These are phyloP conservation scores for Rhododendron molle DNA, from an alignment of 148 eudicot genomes.

Conservation along the genomic window DNA sequence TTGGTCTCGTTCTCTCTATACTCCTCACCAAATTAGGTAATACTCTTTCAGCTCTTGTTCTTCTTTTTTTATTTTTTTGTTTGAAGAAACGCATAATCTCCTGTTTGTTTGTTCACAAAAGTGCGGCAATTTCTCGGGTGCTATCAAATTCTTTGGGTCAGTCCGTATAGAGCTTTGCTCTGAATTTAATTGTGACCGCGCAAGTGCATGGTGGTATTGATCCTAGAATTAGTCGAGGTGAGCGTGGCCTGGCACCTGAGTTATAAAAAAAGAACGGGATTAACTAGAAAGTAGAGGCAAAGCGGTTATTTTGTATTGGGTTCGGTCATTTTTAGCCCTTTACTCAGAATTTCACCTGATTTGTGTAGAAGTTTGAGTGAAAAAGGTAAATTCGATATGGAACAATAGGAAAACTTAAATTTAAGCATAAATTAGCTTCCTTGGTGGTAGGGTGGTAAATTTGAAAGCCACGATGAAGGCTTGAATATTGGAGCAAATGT, in stretches of 20 bases:
- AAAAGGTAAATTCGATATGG: neutral
- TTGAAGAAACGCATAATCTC: neutral
- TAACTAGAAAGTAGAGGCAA: neutral
- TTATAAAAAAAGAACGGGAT: neutral
- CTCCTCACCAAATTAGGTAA: conserved; percentile 87
- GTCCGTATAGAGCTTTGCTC: neutral
- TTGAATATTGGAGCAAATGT: neutral
- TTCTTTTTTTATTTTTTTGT: neutral
- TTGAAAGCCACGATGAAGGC: neutral
- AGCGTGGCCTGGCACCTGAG: neutral
- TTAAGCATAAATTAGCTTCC: neutral
- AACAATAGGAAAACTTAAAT: neutral
- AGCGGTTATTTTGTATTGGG: neutral
- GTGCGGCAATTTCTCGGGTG: neutral
- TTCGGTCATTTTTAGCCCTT: neutral
- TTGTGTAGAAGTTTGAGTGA: neutral
- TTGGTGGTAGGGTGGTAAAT: neutral
- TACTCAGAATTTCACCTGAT: neutral
- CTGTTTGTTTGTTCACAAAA: conserved; percentile 6
- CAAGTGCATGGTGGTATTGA: neutral
- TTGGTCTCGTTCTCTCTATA: conserved; percentile 75
- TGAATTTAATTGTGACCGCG: neutral
- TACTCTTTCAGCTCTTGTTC: neutral
- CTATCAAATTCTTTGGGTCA: no score
- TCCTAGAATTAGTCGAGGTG: neutral